Percentiles rank a stretch among this genome's conserved stretches.
phyloP scores from a whole-genome alignment of 2,329 filamentous ascomycete genomes.

The Cladophialophora exuberans region DNA sequence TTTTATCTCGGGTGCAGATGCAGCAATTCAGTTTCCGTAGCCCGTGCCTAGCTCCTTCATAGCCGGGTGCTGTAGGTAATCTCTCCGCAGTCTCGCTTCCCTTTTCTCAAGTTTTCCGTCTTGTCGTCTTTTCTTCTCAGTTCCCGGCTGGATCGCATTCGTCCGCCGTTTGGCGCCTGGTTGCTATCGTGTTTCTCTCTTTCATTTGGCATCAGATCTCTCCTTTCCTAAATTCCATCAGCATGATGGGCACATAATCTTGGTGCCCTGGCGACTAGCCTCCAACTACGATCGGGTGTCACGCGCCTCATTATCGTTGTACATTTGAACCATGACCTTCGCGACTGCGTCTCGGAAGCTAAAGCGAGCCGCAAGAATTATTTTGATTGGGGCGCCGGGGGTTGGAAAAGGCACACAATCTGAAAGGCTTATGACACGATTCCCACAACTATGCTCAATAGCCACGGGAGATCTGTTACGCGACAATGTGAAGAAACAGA shows the following conservation, averaged over 20 bases:
- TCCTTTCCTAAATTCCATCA: slow-evolving; percentile 2
- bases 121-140: neutral
- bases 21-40: too few species aligned
- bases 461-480: slow-evolving; percentile 92
- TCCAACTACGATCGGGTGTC: neutral
- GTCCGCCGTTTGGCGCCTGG: neutral
- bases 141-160: neutral
- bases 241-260: slow-evolving; percentile 19
- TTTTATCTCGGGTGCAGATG: too few species aligned
- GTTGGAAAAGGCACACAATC: slow-evolving; percentile 97
- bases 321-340: slow-evolving; percentile 23
- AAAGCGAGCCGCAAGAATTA: slow-evolving; percentile 82
- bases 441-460: slow-evolving; percentile 86
- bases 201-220: neutral
- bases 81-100: slow-evolving; percentile 3
- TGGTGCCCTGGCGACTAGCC: slow-evolving; percentile 7
- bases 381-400: slow-evolving; percentile 92
- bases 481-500: slow-evolving; percentile 87
- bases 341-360: slow-evolving; percentile 56
- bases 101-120: neutral
- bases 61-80: too few species aligned
- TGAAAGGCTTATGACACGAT: slow-evolving; percentile 81
- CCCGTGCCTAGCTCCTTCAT: too few species aligned
- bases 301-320: neutral
- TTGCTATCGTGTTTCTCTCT: neutral